A percentile compares a stretch with the other conserved stretches of the same genome.
Conservation (phyloP, 2,329 filamentous ascomycete genomes). For the Cladobotryum protrusum region DNA sequence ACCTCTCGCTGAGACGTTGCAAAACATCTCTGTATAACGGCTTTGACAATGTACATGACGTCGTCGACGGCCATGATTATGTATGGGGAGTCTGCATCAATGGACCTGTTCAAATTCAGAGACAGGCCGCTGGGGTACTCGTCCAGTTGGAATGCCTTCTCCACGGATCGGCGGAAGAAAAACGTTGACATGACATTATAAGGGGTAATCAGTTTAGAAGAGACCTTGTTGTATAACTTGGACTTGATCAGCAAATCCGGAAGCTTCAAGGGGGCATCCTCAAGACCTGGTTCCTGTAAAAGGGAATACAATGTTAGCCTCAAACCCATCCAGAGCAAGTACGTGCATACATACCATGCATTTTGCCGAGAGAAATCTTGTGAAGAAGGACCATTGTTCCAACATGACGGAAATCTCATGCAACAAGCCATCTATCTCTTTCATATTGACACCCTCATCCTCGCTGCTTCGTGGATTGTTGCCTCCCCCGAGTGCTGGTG, state of each 20-base stretch:
- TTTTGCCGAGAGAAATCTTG: constrained; percentile 80
- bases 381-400: constrained; percentile 86
- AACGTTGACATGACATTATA: constrained; percentile 94
- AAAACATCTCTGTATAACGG: constrained; percentile 78
- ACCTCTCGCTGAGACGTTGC: constrained; percentile 79
- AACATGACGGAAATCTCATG: constrained; percentile 91
- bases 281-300: constrained; percentile 44
- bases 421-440: constrained; percentile 81
- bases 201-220: constrained; percentile 64
- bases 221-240: constrained; percentile 72
- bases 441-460: constrained; percentile 94
- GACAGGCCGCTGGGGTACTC: constrained; percentile 77
- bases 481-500: constrained; percentile 59
- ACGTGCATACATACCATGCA: constrained; percentile 53
- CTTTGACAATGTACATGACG: constrained; percentile 98
- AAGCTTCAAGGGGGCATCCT: constrained; percentile 53
- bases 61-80: constrained; percentile 96
- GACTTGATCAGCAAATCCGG: constrained; percentile 74
- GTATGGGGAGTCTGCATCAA: constrained; percentile 75
- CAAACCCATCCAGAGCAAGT: no score
- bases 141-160: constrained; percentile 95
- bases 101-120: constrained; percentile 63
- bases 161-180: constrained; percentile 92
- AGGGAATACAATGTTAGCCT: no score
- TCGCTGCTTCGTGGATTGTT: constrained; percentile 60